Conservation (phyloP, 306 rosid genomes). For the Dryas alaskensis region DNA sequence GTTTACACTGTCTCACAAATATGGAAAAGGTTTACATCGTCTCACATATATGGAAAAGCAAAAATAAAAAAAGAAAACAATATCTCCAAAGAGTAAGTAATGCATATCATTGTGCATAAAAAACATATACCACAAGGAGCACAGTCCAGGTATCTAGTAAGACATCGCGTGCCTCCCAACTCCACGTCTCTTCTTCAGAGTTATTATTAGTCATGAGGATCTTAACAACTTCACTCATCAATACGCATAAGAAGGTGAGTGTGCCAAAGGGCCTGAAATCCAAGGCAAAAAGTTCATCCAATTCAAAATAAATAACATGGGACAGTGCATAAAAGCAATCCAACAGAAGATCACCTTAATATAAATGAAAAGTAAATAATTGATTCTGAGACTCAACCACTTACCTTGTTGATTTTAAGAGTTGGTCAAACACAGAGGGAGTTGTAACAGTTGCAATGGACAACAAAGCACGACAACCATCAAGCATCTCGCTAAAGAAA, state of each 20-base stretch:
- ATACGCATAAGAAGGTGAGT: conserved; percentile 60
- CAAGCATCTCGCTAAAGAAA: conserved; percentile 85
- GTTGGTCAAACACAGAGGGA: conserved; percentile 67
- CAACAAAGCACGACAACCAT: conserved; percentile 91
- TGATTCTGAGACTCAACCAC: conserved; percentile 18
- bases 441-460: conserved; percentile 74
- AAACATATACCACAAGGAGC: conserved; percentile 62
- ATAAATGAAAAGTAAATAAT: not conserved
- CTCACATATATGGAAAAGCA: not conserved
- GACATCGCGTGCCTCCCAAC: conserved; percentile 93
- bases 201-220: conserved; percentile 53
- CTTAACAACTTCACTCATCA: conserved; percentile 84
- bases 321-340: not conserved
- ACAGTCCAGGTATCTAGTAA: conserved; percentile 87
- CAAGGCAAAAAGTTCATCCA: conserved; percentile 28
- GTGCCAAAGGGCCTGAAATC: conserved; percentile 72
- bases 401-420: conserved; percentile 68
- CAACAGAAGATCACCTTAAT: not conserved
- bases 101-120: not conserved
- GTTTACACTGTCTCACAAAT: not conserved
- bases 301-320: conserved; percentile 16
- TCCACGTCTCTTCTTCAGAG: conserved; percentile 86
- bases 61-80: not conserved
- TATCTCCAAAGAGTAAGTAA: not conserved
- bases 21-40: not conserved